Conservation (phyloP, 1,284 basidiomycete species). For the Ustilago bromivora region DNA sequence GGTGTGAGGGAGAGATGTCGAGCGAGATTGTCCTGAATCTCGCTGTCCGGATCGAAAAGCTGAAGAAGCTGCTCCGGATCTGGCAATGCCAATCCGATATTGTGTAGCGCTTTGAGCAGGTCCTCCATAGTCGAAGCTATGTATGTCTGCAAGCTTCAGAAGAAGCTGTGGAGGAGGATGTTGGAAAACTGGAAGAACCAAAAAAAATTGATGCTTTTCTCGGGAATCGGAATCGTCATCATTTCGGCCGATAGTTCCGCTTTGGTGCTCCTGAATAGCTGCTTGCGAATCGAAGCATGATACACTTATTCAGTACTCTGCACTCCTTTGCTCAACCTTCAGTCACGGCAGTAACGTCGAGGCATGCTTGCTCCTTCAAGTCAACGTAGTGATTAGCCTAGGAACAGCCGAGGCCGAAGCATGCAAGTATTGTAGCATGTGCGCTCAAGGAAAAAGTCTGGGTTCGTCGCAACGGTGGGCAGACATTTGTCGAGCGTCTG, state of each 20-base stretch:
- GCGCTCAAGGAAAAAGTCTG: not conserved
- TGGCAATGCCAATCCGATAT: constrained; percentile 60
- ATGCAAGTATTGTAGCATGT: not conserved
- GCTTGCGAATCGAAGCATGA: not conserved
- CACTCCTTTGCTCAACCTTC: not conserved
- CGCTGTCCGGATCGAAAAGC: constrained; percentile 57
- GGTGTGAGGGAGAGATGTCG: constrained; percentile 59
- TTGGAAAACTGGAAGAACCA: constrained; percentile 28
- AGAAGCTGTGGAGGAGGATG: not conserved
- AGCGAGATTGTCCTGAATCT: constrained; percentile 61
- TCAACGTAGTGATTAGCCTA: constrained; percentile 43
- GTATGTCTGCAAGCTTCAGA: not conserved
- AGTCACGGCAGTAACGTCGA: not conserved
- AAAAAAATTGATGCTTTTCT: constrained; percentile 23
- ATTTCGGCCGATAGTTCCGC: not conserved
- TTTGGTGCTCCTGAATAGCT: not conserved
- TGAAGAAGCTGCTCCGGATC: constrained; percentile 62
- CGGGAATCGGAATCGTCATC: constrained; percentile 20
- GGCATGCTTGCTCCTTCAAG: not conserved
- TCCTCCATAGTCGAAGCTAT: constrained; percentile 57
- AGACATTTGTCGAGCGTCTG: not conserved
- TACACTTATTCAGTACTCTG: not conserved
- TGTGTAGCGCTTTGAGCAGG: constrained; percentile 61
- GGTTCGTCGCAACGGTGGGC: not conserved
- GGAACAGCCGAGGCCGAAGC: constrained; percentile 15